These are phyloP conservation scores for Myriosclerotinia curreyana DNA, from an alignment of 2,329 filamentous ascomycete genomes.

Conservation along the genomic window DNA sequence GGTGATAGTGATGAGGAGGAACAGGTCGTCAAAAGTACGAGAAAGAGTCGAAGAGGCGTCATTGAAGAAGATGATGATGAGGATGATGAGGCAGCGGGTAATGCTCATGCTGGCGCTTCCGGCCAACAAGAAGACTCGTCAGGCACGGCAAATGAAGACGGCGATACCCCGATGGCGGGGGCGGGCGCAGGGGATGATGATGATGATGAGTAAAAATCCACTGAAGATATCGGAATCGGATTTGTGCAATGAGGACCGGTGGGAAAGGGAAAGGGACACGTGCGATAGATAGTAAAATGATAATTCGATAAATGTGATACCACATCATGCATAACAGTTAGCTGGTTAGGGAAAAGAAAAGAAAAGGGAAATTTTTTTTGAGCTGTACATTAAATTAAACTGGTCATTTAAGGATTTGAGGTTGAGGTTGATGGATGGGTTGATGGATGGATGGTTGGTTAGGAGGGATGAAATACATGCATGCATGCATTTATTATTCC, in stretches of 20 bases:
- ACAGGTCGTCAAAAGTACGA: constrained; percentile 28
- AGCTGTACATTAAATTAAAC: not conserved
- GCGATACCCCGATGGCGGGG: constrained; percentile 37
- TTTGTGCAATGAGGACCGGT: not conserved
- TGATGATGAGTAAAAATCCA: constrained; percentile 5
- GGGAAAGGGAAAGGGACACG: not conserved
- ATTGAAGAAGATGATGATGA: constrained; percentile 39
- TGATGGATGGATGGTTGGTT: not conserved
- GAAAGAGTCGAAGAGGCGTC: constrained; percentile 35
- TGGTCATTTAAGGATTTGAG: not conserved
- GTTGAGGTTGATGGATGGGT: not conserved
- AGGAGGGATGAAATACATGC: not conserved
- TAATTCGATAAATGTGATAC: constrained; percentile 7
- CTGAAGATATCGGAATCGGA: not conserved
- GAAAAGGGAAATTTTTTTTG: not conserved
- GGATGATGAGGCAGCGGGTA: constrained; percentile 36
- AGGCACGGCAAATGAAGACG: constrained; percentile 33
- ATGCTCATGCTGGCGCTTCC: constrained; percentile 18
- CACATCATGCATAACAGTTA: not conserved
- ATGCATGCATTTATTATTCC: too few relatives aligned
- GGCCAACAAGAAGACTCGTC: constrained; percentile 30
- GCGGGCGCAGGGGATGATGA: constrained; percentile 30
- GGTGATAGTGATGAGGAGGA: constrained; percentile 33
- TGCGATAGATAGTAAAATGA: constrained; percentile 1
- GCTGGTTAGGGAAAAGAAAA: not conserved